These are phyloP conservation scores for Colletotrichum camelliae DNA, from an alignment of 2,329 filamentous ascomycete genomes.

Conservation along the genomic window DNA sequence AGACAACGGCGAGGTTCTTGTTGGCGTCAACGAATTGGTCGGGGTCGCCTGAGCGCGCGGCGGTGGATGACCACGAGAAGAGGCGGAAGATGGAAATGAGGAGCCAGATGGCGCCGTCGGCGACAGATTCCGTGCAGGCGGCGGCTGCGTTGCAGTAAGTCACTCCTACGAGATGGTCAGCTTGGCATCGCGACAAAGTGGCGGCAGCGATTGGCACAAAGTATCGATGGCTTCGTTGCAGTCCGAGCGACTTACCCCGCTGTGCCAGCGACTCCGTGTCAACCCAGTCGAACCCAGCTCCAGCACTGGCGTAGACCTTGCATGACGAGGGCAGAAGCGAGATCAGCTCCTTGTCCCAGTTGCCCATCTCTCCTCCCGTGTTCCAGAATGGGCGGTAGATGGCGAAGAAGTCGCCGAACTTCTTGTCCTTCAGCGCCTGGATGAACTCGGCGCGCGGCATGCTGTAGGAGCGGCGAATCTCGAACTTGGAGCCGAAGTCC, in stretches of 20 bases:
- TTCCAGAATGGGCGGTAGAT: constrained; percentile 21
- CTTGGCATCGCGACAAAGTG: neutral
- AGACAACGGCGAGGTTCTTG: constrained; percentile 15
- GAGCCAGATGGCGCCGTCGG: constrained; percentile 21
- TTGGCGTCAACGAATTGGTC: constrained; percentile 19
- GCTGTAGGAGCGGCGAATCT: constrained; percentile 17
- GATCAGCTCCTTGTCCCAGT: constrained; percentile 18
- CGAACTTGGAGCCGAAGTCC: constrained; percentile 15
- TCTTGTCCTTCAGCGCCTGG: constrained; percentile 11
- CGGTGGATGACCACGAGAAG: constrained; percentile 16
- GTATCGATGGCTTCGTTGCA: neutral
- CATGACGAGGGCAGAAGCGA: constrained; percentile 16
- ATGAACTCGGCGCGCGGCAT: constrained; percentile 20
- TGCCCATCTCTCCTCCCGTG: constrained; percentile 20
- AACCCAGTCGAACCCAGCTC: constrained; percentile 17
- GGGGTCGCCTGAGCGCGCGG: constrained; percentile 18
- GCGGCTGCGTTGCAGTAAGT: constrained; percentile 18
- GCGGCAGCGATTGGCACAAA: neutral
- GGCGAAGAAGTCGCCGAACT: constrained; percentile 19
- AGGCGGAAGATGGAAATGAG: constrained; percentile 18
- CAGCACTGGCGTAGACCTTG: constrained; percentile 16
- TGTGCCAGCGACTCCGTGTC: constrained; percentile 16
- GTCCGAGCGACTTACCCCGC: neutral
- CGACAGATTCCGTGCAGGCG: constrained; percentile 18
- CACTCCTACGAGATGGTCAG: neutral